These are phyloP conservation scores for Alternaria atra DNA, from an alignment of 2,329 filamentous ascomycete species.

Conservation along the genomic window DNA sequence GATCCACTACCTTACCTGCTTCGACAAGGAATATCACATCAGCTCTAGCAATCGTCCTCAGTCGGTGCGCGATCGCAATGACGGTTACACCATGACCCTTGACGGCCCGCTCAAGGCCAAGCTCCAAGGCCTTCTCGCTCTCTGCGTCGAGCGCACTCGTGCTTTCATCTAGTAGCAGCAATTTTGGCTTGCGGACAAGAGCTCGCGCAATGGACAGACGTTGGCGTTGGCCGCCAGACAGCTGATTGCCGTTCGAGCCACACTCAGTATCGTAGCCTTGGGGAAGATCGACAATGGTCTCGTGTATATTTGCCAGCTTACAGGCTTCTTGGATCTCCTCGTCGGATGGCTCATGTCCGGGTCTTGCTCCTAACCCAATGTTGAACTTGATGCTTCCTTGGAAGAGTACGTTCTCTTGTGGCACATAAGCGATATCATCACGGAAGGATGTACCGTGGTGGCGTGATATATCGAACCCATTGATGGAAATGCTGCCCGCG, in stretches of 20 bases:
- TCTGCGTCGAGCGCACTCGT: conserved; percentile 56
- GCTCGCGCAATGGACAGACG: conserved; percentile 55
- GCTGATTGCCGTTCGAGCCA: conserved; percentile 52
- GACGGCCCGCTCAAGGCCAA: conserved; percentile 51
- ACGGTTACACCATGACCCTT: conserved; percentile 51
- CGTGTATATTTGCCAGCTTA: conserved; percentile 74
- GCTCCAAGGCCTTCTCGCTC: conserved; percentile 52
- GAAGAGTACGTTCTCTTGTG: conserved; percentile 59
- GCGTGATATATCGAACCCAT: conserved; percentile 59
- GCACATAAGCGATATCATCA: conserved; percentile 57
- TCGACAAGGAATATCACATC: conserved; percentile 60
- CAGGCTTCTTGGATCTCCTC: conserved; percentile 73
- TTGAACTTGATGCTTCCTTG: conserved; percentile 60
- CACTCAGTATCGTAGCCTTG: conserved; percentile 70
- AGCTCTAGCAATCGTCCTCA: conserved; percentile 54
- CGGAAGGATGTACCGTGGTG: conserved; percentile 52
- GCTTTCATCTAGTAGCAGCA: conserved; percentile 55
- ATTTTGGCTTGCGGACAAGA: conserved; percentile 53
- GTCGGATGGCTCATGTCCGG: conserved; percentile 63
- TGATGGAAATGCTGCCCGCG: conserved; percentile 62
- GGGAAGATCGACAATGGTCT: conserved; percentile 69
- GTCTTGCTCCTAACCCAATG: conserved; percentile 59
- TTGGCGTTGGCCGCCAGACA: conserved; percentile 56
- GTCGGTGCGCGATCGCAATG: conserved; percentile 57
- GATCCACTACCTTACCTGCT: conserved; percentile 58